These are phyloP conservation scores for Pochonia chlamydosporia DNA, from an alignment of 2,329 filamentous ascomycete genomes.

Conservation along the genomic window DNA sequence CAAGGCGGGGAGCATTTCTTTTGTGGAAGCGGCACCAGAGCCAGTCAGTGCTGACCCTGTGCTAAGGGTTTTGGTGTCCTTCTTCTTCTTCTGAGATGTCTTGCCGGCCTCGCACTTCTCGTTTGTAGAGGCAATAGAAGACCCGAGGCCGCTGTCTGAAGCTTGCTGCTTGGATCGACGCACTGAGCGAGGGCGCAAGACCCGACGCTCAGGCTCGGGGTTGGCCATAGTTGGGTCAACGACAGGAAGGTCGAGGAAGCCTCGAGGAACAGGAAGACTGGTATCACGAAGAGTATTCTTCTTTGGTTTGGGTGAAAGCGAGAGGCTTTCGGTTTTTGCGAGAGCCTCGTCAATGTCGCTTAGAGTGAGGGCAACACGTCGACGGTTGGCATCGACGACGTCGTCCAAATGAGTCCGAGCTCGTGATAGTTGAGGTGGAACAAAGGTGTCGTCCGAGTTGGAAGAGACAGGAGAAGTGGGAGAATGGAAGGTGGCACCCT, in stretches of 20 bases:
- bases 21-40: conserved; percentile 45
- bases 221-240: conserved; percentile 42
- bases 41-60: conserved; percentile 54
- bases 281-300: conserved; percentile 42
- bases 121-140: conserved; percentile 63
- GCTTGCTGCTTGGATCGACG: conserved; percentile 60
- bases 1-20: conserved; percentile 52
- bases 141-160: conserved; percentile 84
- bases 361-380: conserved; percentile 62
- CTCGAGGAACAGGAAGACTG: conserved; percentile 53
- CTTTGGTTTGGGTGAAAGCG: conserved; percentile 29
- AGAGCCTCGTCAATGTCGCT: conserved; percentile 60
- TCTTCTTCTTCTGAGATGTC: conserved; percentile 16
- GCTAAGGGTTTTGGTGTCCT: conserved; percentile 25
- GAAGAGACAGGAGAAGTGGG: conserved; percentile 37
- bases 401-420: conserved; percentile 67
- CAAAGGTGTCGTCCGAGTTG: conserved; percentile 34
- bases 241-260: conserved; percentile 52
- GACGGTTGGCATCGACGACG: conserved; percentile 63
- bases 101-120: conserved; percentile 42
- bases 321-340: conserved; percentile 36
- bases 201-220: conserved; percentile 38
- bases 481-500: conserved; percentile 64
- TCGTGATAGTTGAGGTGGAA: conserved; percentile 53
- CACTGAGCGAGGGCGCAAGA: conserved; percentile 48